phyloP scores from a whole-genome alignment of 148 eudicot species.

The Selenicereus undatus region DNA sequence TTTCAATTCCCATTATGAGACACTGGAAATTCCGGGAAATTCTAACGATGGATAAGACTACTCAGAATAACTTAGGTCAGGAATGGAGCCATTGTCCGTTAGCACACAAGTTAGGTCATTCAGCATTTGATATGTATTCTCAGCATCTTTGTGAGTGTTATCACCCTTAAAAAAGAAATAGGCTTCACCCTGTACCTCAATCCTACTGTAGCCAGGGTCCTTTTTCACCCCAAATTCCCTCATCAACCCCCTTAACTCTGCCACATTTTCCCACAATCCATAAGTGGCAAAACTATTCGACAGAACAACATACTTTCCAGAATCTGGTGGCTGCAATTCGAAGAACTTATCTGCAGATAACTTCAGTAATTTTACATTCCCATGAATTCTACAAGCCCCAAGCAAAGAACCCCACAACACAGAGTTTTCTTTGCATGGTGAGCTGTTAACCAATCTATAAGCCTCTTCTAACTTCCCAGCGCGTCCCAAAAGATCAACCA shows the following conservation, averaged over 20 bases:
- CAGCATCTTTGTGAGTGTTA: slow-evolving; percentile 51
- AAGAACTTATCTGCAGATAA: slow-evolving; percentile 54
- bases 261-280: slow-evolving; percentile 62
- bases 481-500: slow-evolving; percentile 85
- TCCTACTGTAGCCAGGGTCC: slow-evolving; percentile 82
- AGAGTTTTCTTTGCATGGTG: slow-evolving; percentile 57
- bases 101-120: slow-evolving; percentile 41
- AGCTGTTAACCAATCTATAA: slow-evolving; percentile 47
- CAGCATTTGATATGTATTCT: slow-evolving; percentile 42
- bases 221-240: slow-evolving; percentile 60
- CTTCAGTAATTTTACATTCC: slow-evolving; percentile 56
- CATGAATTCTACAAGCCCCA: slow-evolving; percentile 75
- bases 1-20: not conserved
- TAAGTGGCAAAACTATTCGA: slow-evolving; percentile 61
- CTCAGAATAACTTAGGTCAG: slow-evolving; percentile 22
- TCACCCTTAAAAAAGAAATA: slow-evolving; percentile 69
- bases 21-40: not conserved
- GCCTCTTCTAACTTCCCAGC: slow-evolving; percentile 84
- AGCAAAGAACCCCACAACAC: slow-evolving; percentile 83
- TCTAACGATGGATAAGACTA: slow-evolving; percentile 15
- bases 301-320: slow-evolving; percentile 71
- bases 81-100: slow-evolving; percentile 44
- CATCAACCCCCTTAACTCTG: slow-evolving; percentile 65
- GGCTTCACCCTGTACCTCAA: slow-evolving; percentile 58
- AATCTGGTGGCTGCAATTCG: slow-evolving; percentile 65